Conservation (phyloP, 495 filamentous ascomycete genomes). For the Halenospora varia region DNA sequence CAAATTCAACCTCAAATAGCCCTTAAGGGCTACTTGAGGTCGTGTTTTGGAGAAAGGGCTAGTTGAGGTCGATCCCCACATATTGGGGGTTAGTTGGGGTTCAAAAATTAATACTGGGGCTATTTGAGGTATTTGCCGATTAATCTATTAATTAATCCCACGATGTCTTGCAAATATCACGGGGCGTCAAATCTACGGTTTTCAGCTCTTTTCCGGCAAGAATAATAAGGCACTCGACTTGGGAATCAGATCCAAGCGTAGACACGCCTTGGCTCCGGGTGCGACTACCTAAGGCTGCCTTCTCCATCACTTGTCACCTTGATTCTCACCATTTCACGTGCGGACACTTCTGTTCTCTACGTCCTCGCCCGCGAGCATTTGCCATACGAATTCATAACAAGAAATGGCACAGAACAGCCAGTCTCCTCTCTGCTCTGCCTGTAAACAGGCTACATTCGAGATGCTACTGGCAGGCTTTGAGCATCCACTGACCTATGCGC, state of each 20-base stretch:
- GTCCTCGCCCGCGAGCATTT: neutral
- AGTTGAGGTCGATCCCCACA: too few species aligned
- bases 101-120: too few species aligned
- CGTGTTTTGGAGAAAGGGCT: too few species aligned
- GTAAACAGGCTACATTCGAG: neutral
- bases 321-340: neutral
- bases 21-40: too few species aligned
- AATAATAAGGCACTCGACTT: neutral
- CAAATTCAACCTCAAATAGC: too few species aligned
- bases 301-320: neutral
- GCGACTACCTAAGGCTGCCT: neutral
- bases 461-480: slow-evolving; percentile 1
- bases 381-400: neutral
- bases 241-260: neutral
- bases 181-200: neutral
- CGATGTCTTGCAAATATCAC: neutral
- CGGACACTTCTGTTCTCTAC: neutral
- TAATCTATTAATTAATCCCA: neutral
- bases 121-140: too few species aligned
- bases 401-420: neutral
- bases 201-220: neutral
- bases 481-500: neutral
- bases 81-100: too few species aligned
- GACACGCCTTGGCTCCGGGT: neutral
- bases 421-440: neutral